Evolutionary conservation across 495 filamentous ascomycete species (phyloP).

Genomic region (Thozetella sp.): DNA sequence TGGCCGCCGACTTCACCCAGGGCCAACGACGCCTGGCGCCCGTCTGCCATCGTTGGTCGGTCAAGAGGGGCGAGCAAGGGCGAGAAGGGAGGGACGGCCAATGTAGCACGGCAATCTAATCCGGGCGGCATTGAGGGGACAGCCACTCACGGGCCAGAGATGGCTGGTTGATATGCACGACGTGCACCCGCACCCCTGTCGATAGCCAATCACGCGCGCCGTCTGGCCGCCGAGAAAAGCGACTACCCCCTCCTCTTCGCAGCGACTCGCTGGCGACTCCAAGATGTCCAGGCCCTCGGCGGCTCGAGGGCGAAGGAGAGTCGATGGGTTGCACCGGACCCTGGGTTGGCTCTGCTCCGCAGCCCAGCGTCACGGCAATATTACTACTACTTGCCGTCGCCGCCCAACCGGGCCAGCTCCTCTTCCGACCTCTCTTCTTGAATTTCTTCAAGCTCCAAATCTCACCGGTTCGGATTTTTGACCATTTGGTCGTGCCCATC

Average conservation of each 20-base stretch:
- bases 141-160: neutral
- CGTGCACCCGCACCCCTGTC: neutral
- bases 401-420: neutral
- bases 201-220: neutral
- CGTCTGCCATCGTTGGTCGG: neutral
- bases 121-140: slow-evolving; percentile 1
- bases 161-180: neutral
- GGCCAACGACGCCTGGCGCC: neutral
- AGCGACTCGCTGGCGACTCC: neutral
- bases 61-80: neutral
- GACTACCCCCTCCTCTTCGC: neutral
- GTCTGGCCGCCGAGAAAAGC: neutral
- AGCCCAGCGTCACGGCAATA: neutral
- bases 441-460: neutral
- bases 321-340: neutral
- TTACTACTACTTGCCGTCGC: neutral
- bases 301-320: neutral
- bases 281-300: neutral
- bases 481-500: too few relatives aligned
- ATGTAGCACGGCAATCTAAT: slow-evolving; percentile 1
- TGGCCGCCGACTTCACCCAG: neutral
- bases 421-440: neutral
- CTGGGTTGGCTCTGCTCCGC: neutral
- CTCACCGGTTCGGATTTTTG: too few relatives aligned
- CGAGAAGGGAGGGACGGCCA: neutral